phyloP scores from a whole-genome alignment of 805 yeast genomes.

The Metschnikowia chrysomelidarum region DNA sequence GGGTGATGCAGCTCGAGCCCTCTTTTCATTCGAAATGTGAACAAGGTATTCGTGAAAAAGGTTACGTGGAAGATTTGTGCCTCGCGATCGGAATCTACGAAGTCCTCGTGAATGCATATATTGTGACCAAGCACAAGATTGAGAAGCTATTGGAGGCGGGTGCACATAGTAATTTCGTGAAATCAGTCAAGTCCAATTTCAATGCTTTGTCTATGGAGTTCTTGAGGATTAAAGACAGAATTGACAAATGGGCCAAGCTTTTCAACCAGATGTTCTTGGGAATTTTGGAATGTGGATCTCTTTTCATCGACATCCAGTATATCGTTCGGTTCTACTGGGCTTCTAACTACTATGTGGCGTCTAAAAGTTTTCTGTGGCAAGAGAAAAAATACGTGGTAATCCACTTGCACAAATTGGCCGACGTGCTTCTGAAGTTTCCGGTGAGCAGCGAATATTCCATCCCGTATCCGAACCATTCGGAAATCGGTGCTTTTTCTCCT shows the following conservation, averaged over 20 bases:
- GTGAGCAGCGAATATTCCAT: slow-evolving; percentile 26
- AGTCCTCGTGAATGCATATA: slow-evolving; percentile 44
- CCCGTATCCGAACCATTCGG: slow-evolving; percentile 54
- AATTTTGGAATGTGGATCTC: neutral
- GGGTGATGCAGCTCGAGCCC: slow-evolving; percentile 34
- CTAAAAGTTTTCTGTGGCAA: slow-evolving; percentile 29
- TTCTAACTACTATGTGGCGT: slow-evolving; percentile 18
- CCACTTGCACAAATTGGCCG: slow-evolving; percentile 45
- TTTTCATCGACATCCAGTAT: neutral
- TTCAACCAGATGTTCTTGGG: neutral
- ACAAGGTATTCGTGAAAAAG: neutral
- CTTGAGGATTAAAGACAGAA: slow-evolving; percentile 38
- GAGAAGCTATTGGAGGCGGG: slow-evolving; percentile 21
- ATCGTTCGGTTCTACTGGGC: slow-evolving; percentile 30
- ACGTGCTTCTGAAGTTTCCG: slow-evolving; percentile 7
- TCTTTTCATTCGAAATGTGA: slow-evolving; percentile 15
- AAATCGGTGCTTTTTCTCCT: slow-evolving; percentile 55
- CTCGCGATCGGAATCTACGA: slow-evolving; percentile 45
- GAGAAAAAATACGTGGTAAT: slow-evolving; percentile 27
- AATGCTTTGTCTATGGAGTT: slow-evolving; percentile 40
- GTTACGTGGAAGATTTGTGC: slow-evolving; percentile 12
- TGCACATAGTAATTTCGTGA: slow-evolving; percentile 15
- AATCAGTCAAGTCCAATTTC: slow-evolving; percentile 21
- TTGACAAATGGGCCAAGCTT: slow-evolving; percentile 46
- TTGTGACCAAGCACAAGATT: slow-evolving; percentile 27